Percentiles rank a stretch among this genome's conserved stretches.
These are phyloP conservation scores for Ascochyta fabae DNA, from an alignment of 2,329 filamentous ascomycete species.

Conservation along the genomic window DNA sequence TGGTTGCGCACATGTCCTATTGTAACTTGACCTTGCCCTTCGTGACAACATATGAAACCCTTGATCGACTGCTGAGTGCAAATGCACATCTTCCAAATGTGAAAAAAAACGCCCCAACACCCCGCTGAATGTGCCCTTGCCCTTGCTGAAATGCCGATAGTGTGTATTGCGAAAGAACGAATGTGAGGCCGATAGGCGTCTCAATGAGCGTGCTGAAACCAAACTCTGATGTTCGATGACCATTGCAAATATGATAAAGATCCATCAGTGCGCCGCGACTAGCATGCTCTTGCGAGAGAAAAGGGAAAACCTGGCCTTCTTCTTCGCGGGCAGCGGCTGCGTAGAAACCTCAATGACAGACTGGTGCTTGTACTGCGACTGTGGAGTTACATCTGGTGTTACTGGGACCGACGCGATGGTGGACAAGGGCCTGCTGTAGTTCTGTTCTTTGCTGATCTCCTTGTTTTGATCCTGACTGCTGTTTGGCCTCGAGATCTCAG, in stretches of 20 bases:
- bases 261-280: slow-evolving; percentile 16
- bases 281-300: slow-evolving; percentile 17
- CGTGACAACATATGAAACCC: slow-evolving; percentile 4
- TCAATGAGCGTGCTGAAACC: neutral
- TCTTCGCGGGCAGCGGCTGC: neutral
- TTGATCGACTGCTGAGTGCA: neutral
- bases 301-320: slow-evolving; percentile 16
- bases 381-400: neutral
- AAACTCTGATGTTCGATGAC: neutral
- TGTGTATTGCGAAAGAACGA: slow-evolving; percentile 11
- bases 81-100: neutral
- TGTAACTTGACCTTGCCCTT: neutral
- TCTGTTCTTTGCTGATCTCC: slow-evolving; percentile 7
- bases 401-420: neutral
- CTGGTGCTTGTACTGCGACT: slow-evolving; percentile 2
- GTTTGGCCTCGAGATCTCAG: slow-evolving; percentile 17
- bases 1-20: neutral
- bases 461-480: slow-evolving; percentile 11
- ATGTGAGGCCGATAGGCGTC: slow-evolving; percentile 1
- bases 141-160: slow-evolving; percentile 6
- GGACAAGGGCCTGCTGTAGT: slow-evolving; percentile 14
- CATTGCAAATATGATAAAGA: neutral
- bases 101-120: slow-evolving; percentile 10
- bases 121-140: slow-evolving; percentile 3
- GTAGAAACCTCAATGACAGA: slow-evolving; percentile 4